A percentile compares a stretch with the other conserved stretches of the same genome.
phyloP scores from a whole-genome alignment of 345 rosid species.

The Corymbia maculata region DNA sequence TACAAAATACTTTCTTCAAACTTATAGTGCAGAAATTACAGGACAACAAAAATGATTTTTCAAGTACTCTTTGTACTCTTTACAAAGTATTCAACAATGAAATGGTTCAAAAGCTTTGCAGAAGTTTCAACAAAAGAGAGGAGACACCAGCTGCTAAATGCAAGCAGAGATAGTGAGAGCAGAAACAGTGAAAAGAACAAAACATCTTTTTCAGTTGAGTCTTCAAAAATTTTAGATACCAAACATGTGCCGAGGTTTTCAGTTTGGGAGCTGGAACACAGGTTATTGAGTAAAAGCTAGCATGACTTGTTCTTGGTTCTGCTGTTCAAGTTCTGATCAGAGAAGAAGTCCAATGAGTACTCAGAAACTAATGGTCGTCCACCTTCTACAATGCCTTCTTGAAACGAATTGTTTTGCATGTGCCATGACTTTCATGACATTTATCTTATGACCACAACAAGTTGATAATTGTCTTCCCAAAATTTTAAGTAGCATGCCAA shows the following conservation, averaged over 20 bases:
- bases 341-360: not conserved
- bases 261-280: not conserved
- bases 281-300: not conserved
- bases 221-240: not conserved
- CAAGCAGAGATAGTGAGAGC: not conserved
- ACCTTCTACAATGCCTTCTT: not conserved
- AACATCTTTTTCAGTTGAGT: not conserved
- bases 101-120: not conserved
- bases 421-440: not conserved
- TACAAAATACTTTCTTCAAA: not conserved
- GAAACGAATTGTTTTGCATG: not conserved
- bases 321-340: not conserved
- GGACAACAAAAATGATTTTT: not conserved
- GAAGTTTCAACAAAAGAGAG: not conserved
- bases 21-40: not conserved
- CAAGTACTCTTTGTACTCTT: not conserved
- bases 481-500: not conserved
- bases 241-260: not conserved
- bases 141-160: not conserved
- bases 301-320: not conserved
- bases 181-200: not conserved
- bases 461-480: not conserved
- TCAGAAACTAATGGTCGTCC: not conserved
- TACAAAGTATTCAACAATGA: not conserved
- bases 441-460: not conserved